Conservation (phyloP, 129 eudicot species). For the Chrysanthemum seticuspe region DNA sequence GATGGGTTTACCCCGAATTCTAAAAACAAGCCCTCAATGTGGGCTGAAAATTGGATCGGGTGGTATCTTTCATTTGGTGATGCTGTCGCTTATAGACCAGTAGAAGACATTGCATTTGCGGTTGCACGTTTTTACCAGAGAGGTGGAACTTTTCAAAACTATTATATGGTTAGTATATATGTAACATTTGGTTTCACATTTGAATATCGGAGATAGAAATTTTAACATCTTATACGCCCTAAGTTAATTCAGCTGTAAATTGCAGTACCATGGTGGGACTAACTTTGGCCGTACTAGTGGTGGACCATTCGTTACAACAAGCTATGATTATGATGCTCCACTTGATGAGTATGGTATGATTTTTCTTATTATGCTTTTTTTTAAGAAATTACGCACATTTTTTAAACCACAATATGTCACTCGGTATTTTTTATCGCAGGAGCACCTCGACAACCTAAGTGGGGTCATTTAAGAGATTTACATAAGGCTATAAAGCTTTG, state of each 20-base stretch:
- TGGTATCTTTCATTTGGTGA: conserved; percentile 28
- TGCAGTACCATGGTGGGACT: conserved; percentile 56
- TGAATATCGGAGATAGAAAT: neutral
- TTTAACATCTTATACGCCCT: neutral
- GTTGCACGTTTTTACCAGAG: conserved; percentile 36
- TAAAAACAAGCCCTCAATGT: conserved; percentile 35
- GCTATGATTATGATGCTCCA: conserved; percentile 70
- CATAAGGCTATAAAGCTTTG: conserved; percentile 50
- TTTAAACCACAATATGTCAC: too few relatives aligned
- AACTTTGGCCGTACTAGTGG: conserved; percentile 65
- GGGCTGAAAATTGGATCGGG: conserved; percentile 40
- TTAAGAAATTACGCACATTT: too few relatives aligned
- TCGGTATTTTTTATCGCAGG: conserved; percentile 18
- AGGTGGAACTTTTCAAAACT: conserved; percentile 39
- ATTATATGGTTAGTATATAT: conserved; percentile 32
- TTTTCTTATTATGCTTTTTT: too few relatives aligned
- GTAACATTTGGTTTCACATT: neutral
- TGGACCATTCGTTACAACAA: conserved; percentile 55
- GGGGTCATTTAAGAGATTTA: conserved; percentile 52
- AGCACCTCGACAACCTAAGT: conserved; percentile 45
- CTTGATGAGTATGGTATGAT: conserved; percentile 59
- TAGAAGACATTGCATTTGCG: conserved; percentile 38
- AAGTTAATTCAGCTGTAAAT: too few relatives aligned
- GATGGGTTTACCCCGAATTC: conserved; percentile 35
- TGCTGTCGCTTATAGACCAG: conserved; percentile 32